Conservation (phyloP, 108 stramenopile species). For the Cylindrotheca fusiformis region DNA sequence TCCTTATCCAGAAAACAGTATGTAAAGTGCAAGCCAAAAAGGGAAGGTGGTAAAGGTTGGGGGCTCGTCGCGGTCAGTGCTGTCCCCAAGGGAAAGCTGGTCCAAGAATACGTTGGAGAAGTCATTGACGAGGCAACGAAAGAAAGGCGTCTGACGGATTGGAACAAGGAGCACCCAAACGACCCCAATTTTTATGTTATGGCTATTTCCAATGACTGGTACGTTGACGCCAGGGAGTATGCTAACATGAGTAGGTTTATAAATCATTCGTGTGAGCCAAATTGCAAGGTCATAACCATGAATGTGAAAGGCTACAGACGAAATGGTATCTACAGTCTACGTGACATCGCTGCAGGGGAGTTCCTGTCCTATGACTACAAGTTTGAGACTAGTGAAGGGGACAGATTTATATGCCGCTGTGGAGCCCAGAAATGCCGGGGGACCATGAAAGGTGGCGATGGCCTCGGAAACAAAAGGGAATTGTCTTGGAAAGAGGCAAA, state of each 20-base stretch:
- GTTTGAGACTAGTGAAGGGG: conserved; percentile 71
- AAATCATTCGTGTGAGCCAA: conserved; percentile 94
- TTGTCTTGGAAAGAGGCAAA: conserved; percentile 52
- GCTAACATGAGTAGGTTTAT: conserved; percentile 90
- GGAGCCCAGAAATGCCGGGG: conserved; percentile 77
- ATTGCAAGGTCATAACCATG: conserved; percentile 79
- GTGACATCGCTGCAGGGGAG: conserved; percentile 74
- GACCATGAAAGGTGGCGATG: conserved; percentile 59
- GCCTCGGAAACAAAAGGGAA: conserved; percentile 37
- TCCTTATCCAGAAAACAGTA: conserved; percentile 46
- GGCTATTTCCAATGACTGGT: conserved; percentile 78
- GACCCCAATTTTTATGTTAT: conserved; percentile 96
- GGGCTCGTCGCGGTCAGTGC: conserved; percentile 74
- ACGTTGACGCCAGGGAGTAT: conserved; percentile 86
- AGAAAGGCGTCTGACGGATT: conserved; percentile 60
- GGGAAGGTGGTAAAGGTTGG: conserved; percentile 89
- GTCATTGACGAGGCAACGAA: conserved; percentile 82
- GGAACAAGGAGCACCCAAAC: conserved; percentile 79
- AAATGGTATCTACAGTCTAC: conserved; percentile 79
- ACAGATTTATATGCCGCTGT: conserved; percentile 69
- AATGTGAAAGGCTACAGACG: conserved; percentile 83
- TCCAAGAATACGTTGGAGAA: conserved; percentile 91
- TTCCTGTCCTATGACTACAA: conserved; percentile 93
- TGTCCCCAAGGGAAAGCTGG: conserved; percentile 66
- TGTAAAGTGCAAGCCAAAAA: conserved; percentile 68